A percentile compares a stretch with the other conserved stretches of the same genome.
Evolutionary conservation across 306 rosid species (phyloP).

Genomic region (Dryas octopetala): DNA sequence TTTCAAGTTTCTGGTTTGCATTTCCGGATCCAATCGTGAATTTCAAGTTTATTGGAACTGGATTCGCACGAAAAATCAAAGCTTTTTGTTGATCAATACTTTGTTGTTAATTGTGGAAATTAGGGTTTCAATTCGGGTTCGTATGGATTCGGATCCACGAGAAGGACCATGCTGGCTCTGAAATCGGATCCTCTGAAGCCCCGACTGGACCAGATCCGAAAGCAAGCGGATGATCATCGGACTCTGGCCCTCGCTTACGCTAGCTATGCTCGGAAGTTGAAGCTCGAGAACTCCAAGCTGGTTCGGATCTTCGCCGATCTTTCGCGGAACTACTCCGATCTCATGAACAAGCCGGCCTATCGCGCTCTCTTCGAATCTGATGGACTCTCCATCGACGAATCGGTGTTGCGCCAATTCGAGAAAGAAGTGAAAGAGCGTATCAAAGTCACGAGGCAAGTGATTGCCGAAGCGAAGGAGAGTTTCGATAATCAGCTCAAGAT

Average conservation of each 20-base stretch:
- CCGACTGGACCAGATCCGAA: slow-evolving; percentile 84
- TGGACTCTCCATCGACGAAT: slow-evolving; percentile 58
- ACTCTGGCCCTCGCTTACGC: slow-evolving; percentile 70
- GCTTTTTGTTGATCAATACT: neutral
- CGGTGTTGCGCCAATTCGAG: slow-evolving; percentile 72
- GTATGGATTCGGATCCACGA: slow-evolving; percentile 44
- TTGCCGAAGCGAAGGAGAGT: slow-evolving; percentile 82
- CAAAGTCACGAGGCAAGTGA: slow-evolving; percentile 73
- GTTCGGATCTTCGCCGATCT: slow-evolving; percentile 82
- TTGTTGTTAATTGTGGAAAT: slow-evolving; percentile 16
- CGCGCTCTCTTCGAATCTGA: slow-evolving; percentile 54
- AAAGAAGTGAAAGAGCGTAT: slow-evolving; percentile 93
- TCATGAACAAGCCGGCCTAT: slow-evolving; percentile 61
- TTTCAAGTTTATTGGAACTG: neutral
- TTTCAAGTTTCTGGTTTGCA: neutral
- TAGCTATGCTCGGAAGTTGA: slow-evolving; percentile 80
- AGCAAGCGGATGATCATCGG: slow-evolving; percentile 90
- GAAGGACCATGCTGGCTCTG: slow-evolving; percentile 71
- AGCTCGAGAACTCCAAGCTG: slow-evolving; percentile 87
- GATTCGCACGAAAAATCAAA: neutral
- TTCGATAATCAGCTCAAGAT: slow-evolving; percentile 93
- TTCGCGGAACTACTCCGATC: slow-evolving; percentile 71
- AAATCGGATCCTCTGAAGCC: slow-evolving; percentile 92
- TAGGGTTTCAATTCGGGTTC: slow-evolving; percentile 55
- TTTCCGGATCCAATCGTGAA: neutral